Evolutionary conservation across 2,329 filamentous ascomycete genomes (phyloP).

Genomic region (Akanthomyces uredinophilus): DNA sequence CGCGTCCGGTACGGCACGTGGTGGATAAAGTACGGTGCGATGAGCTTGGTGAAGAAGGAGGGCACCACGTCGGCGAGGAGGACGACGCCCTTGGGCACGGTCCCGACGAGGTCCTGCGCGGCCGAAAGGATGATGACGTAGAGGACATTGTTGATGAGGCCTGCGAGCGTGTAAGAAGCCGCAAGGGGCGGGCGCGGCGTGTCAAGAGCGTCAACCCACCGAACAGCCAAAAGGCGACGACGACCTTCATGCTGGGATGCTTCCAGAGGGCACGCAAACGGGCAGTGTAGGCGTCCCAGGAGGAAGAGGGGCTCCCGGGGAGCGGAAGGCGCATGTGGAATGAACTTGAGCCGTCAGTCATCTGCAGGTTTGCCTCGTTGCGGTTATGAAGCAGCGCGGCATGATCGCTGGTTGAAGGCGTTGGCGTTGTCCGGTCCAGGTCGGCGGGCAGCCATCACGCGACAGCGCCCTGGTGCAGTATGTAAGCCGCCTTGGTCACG

Average conservation of each 20-base stretch:
- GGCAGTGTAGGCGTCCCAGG: slow-evolving; percentile 68
- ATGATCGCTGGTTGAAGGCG: slow-evolving; percentile 1
- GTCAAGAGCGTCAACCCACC: slow-evolving; percentile 46
- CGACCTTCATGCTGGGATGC: slow-evolving; percentile 65
- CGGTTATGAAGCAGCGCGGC: neutral
- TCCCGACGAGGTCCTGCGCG: slow-evolving; percentile 90
- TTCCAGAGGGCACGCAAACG: slow-evolving; percentile 59
- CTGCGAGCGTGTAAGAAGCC: slow-evolving; percentile 19
- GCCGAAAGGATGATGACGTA: slow-evolving; percentile 96
- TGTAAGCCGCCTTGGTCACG: neutral
- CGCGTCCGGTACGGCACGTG: slow-evolving; percentile 73
- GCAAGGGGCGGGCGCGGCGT: too few species aligned
- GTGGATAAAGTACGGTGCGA: slow-evolving; percentile 92
- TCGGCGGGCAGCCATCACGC: neutral
- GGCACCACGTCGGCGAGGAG: slow-evolving; percentile 90
- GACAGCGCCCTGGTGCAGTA: neutral
- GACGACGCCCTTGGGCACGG: slow-evolving; percentile 86
- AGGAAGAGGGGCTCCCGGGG: slow-evolving; percentile 55
- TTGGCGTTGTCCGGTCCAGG: neutral
- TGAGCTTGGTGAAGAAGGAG: slow-evolving; percentile 80
- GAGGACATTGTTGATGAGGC: slow-evolving; percentile 86
- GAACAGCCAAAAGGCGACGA: slow-evolving; percentile 87
- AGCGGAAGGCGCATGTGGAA: slow-evolving; percentile 39
- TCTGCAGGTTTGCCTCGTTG: neutral
- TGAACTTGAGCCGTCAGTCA: neutral